These are phyloP conservation scores for Blastocladiella emersonii DNA, from an alignment of 371 early-diverging fungal species.

Conservation along the genomic window DNA sequence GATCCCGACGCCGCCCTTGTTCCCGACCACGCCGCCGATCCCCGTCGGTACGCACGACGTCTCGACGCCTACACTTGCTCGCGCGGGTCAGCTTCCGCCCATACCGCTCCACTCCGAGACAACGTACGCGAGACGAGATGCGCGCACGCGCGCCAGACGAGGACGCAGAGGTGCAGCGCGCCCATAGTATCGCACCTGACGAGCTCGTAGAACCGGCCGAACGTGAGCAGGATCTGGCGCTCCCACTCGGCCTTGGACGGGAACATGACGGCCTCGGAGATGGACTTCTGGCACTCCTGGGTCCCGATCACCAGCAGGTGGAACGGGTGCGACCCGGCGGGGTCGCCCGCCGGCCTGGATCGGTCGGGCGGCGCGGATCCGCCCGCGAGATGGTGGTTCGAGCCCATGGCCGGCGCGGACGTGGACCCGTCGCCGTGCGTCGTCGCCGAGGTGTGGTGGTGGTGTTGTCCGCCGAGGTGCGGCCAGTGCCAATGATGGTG, in stretches of 20 bases:
- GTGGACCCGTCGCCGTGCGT: too few relatives aligned
- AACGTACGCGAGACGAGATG: slow-evolving; percentile 31
- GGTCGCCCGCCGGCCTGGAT: too few relatives aligned
- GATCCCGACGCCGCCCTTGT: slow-evolving; percentile 30
- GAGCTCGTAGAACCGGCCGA: slow-evolving; percentile 35
- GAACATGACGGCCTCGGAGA: slow-evolving; percentile 42
- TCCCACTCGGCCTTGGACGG: slow-evolving; percentile 52
- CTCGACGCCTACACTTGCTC: not conserved
- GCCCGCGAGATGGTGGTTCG: too few relatives aligned
- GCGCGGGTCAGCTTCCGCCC: slow-evolving; percentile 16
- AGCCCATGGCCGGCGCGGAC: too few relatives aligned
- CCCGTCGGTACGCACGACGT: slow-evolving; percentile 21
- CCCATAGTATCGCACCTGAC: slow-evolving; percentile 46
- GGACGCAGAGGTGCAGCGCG: slow-evolving; percentile 52
- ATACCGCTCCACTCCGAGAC: slow-evolving; percentile 27
- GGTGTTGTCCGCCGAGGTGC: too few relatives aligned
- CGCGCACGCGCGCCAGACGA: slow-evolving; percentile 40
- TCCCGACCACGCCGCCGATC: slow-evolving; percentile 21
- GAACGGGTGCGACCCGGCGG: slow-evolving; percentile 24
- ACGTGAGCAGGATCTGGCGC: slow-evolving; percentile 22
- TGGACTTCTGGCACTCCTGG: slow-evolving; percentile 56
- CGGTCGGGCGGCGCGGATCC: too few relatives aligned
- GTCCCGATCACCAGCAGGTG: slow-evolving; percentile 55
- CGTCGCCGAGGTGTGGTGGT: too few relatives aligned
- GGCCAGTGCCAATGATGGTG: too few relatives aligned